Conservation (phyloP, 1,284 basidiomycete species). For the Phenoliferia sp. region DNA sequence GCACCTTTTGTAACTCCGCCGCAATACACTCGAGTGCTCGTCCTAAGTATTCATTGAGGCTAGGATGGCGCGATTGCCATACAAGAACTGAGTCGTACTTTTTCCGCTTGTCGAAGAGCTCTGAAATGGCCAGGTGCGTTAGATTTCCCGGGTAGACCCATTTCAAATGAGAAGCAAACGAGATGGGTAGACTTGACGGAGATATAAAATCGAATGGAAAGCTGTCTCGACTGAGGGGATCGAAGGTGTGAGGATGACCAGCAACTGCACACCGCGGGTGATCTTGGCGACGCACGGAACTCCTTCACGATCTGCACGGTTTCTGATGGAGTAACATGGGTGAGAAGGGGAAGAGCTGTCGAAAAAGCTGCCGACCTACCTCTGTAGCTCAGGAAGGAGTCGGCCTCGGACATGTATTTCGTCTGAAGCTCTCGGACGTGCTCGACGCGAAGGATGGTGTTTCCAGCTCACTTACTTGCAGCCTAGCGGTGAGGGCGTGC, state of each 20-base stretch:
- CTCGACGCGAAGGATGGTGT: neutral
- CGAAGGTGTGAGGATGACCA: neutral
- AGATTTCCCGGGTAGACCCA: neutral
- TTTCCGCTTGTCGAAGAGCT: slow-evolving; percentile 76
- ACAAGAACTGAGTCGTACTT: slow-evolving; percentile 79
- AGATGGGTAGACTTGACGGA: slow-evolving; percentile 81
- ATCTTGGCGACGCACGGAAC: slow-evolving; percentile 26
- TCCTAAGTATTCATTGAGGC: slow-evolving; percentile 79
- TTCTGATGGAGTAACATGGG: slow-evolving; percentile 18
- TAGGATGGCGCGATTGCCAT: slow-evolving; percentile 84
- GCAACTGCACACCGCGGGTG: neutral
- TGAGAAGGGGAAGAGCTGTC: neutral
- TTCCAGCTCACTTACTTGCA: neutral
- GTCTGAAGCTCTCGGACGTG: neutral
- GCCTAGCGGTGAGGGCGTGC: no score
- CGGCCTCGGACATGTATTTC: neutral
- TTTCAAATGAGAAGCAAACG: slow-evolving; percentile 19
- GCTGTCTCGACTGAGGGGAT: slow-evolving; percentile 72
- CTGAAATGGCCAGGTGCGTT: slow-evolving; percentile 36
- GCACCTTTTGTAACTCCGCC: slow-evolving; percentile 65
- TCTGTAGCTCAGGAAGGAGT: slow-evolving; percentile 5
- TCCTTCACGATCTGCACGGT: slow-evolving; percentile 26
- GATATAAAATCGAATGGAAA: slow-evolving; percentile 83
- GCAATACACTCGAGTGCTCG: slow-evolving; percentile 68
- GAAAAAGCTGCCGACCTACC: slow-evolving; percentile 1